Base-by-base conservation (phyloP, 495 filamentous ascomycete species). In the Terfezia boudieri region DNA sequence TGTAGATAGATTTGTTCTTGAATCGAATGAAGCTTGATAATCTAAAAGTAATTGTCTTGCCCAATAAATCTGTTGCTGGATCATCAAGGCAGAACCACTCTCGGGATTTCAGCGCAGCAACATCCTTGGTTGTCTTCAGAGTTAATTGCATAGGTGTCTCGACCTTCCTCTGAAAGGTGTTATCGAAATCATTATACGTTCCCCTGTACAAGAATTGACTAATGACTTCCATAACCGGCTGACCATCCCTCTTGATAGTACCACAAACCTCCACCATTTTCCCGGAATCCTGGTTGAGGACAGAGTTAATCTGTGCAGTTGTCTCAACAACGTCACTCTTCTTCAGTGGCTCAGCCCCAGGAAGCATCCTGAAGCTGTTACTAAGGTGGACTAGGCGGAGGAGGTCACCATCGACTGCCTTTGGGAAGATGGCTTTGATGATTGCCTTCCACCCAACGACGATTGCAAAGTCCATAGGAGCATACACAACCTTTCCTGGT, bases 231-330 rank as follows among this genome's bases (percentile, higher is more conserved):
- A 98, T 98, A 56, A 96, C 86, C n/a, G 85, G 74, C 59, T 82
- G 63, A 52, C 86, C 84, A 46, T 92, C 78, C 20, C 92, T 79
- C 53, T 78, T 82, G 62, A 98, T 94, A 8, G 90, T 96, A 56
- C 90, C 90, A 64, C 88, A 93, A 20, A 99, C 87, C 68, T 96
- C 92, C 9, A 99, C 90, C 86, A 96, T 94, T 76, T 99, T 99
- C 51, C 90, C 90, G 46, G 90, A 89, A 37, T 93, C 87, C 63
- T 95, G 86, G 68, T 96, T 96, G 73, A 99, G 82, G 55, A 99
- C 87, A 17, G 90, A 86, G 62, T 96, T 95, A 71, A 96, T 84
- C 67, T 89, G 86, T 53, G 90, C 92, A 51, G 84, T 94, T 0
- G 92, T 95, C 56, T 85, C 81, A 14, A 99, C 75, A 52, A 86